phyloP scores from a whole-genome alignment of 2,329 filamentous ascomycete genomes.

The Chaetomiaceae sp. region DNA sequence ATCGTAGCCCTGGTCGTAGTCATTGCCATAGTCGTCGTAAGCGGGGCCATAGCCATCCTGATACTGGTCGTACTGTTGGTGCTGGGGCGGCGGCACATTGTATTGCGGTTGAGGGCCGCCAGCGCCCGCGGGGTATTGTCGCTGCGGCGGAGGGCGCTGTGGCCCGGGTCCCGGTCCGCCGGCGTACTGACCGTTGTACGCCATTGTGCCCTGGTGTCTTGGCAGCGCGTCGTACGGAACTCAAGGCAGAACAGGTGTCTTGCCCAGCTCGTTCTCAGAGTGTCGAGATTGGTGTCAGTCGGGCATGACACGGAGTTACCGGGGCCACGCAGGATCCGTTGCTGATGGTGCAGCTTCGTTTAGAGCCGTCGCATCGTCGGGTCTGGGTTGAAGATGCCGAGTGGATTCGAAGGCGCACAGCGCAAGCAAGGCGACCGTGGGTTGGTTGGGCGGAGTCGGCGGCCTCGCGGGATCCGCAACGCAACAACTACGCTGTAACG shows the following conservation, averaged over 20 bases:
- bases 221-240: neutral
- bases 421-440: neutral
- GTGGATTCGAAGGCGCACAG: neutral
- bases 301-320: no score
- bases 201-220: conserved; percentile 33
- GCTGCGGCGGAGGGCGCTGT: conserved; percentile 36
- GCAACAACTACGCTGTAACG: no score
- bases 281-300: no score
- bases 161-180: conserved; percentile 34
- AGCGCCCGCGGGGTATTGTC: conserved; percentile 30
- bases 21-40: conserved; percentile 37
- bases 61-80: conserved; percentile 41
- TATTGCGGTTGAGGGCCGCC: conserved; percentile 29
- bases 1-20: conserved; percentile 37
- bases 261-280: no score
- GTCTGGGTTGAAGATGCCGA: no score
- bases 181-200: conserved; percentile 45
- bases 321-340: no score
- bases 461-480: conserved; percentile 2
- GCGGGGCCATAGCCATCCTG: conserved; percentile 42
- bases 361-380: conserved; percentile 4
- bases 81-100: conserved; percentile 25
- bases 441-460: neutral
- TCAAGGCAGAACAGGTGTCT: neutral
- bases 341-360: neutral